Evolutionary conservation across 345 rosid species (phyloP), one percentile per base, ranked within the genome.

Genomic region (Linum trigynum): DNA sequence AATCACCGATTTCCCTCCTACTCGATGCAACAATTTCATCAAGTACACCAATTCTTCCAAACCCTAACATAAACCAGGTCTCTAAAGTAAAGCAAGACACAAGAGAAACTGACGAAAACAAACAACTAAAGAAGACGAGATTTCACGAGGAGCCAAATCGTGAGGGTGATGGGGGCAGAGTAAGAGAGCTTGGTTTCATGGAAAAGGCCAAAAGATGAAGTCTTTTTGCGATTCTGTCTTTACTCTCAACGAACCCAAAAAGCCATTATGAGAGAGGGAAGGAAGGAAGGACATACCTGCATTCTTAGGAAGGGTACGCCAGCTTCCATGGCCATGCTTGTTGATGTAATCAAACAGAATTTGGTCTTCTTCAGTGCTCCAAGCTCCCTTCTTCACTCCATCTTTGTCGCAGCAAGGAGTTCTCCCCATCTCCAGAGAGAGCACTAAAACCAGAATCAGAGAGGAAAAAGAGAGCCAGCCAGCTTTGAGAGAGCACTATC

Each of bases 241-340:
- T 8, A 57, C 7, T 37, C 16, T 10, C 7, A 57, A 57, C 36
- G 17, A 23, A 15, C 61, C 23, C 36, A 57, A 16, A 57, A 57
- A 5, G n/a, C 8, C 12, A 10, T n/a, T n/a, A 9, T 5, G 11
- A 17, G 8, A 57, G 59, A 35, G 5, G 59, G 32, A 23, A 23
- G 10, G 59, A 55, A 23, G 4, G 59, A 56, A 16, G 35, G 5
- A 45, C 15, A 9, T 32, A 71, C 97, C 94, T 2, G 96, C 97
- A 81, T 91, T 85, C 71, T 86, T 81, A 7, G 97, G 97, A 43
- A 91, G 90, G 7, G 90, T 82, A 64, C 96, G 85, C 97, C 97
- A 91, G 61, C 85, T 86, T 17, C 97, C 91, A 55, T 77, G 86
- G 3, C 97, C 97, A 72, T 91, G 89, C 68, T 77, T 80, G 8